These are phyloP conservation scores for Microcos paniculata DNA, from an alignment of 345 rosid genomes.

Conservation along the genomic window DNA sequence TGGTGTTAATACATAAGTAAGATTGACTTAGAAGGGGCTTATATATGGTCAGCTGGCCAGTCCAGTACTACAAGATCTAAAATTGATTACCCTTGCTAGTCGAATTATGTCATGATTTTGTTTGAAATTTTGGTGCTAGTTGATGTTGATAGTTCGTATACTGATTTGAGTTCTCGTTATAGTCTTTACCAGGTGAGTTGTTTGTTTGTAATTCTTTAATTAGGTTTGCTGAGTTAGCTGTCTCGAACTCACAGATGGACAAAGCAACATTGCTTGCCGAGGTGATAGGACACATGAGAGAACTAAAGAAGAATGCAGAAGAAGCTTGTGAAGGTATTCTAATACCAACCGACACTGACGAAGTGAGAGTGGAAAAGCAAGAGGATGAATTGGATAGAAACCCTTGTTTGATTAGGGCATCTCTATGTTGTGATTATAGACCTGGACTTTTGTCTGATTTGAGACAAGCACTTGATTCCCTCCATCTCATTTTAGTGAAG, in stretches of 20 bases:
- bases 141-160: background rate
- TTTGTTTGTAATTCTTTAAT: background rate
- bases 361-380: conserved; percentile 39
- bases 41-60: background rate
- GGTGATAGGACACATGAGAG: conserved; percentile 36
- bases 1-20: background rate
- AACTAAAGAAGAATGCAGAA: conserved; percentile 33
- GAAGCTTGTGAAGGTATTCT: conserved; percentile 38
- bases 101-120: too few relatives aligned
- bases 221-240: background rate
- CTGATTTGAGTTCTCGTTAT: background rate
- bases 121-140: background rate
- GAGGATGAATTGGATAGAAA: conserved; percentile 26
- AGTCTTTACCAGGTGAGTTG: background rate
- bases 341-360: conserved; percentile 46
- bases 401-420: conserved; percentile 32
- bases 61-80: background rate
- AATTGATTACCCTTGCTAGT: background rate
- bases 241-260: conserved; percentile 40
- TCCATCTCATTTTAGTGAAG: conserved; percentile 30
- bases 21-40: background rate
- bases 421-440: conserved; percentile 45
- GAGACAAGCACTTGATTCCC: conserved; percentile 34
- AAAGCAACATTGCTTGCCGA: conserved; percentile 51
- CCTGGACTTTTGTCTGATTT: conserved; percentile 42